Evolutionary conservation across 2,329 filamentous ascomycete species (phyloP).

Genomic region (Aspergillus carbonarius): DNA sequence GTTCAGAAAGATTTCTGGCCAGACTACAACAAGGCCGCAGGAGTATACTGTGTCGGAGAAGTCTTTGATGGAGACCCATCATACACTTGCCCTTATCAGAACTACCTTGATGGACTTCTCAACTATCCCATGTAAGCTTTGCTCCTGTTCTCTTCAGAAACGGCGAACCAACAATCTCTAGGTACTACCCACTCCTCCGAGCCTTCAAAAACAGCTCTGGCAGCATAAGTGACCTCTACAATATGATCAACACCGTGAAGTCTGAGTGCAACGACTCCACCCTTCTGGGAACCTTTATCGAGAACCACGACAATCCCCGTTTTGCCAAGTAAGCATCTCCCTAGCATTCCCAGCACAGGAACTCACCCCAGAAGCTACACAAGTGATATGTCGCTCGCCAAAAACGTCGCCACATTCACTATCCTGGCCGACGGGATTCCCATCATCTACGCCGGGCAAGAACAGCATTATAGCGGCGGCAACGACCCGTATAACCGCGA

Average conservation of each 20-base stretch:
- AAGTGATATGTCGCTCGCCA: slow-evolving; percentile 47
- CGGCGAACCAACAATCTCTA: neutral
- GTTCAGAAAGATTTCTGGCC: slow-evolving; percentile 49
- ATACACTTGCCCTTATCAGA: slow-evolving; percentile 47
- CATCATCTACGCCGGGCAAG: slow-evolving; percentile 67
- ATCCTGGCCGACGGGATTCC: slow-evolving; percentile 63
- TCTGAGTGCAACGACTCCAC: slow-evolving; percentile 45
- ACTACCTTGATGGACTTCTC: slow-evolving; percentile 46
- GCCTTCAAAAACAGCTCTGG: slow-evolving; percentile 37
- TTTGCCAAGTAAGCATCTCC: slow-evolving; percentile 43
- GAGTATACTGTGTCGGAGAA: slow-evolving; percentile 51
- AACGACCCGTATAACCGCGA: slow-evolving; percentile 55
- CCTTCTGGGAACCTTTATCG: slow-evolving; percentile 56
- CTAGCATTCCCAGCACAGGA: neutral
- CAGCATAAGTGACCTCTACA: slow-evolving; percentile 35
- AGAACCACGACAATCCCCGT: slow-evolving; percentile 63
- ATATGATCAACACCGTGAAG: slow-evolving; percentile 36
- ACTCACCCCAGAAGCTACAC: slow-evolving; percentile 27
- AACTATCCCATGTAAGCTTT: slow-evolving; percentile 45
- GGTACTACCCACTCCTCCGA: slow-evolving; percentile 35
- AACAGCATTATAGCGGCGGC: slow-evolving; percentile 61
- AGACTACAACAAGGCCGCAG: slow-evolving; percentile 39
- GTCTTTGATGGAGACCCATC: slow-evolving; percentile 41
- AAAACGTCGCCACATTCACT: slow-evolving; percentile 62
- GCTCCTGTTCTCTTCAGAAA: neutral